These are phyloP conservation scores for Colletotrichum musae DNA, from an alignment of 2,329 filamentous ascomycete genomes.

Conservation along the genomic window DNA sequence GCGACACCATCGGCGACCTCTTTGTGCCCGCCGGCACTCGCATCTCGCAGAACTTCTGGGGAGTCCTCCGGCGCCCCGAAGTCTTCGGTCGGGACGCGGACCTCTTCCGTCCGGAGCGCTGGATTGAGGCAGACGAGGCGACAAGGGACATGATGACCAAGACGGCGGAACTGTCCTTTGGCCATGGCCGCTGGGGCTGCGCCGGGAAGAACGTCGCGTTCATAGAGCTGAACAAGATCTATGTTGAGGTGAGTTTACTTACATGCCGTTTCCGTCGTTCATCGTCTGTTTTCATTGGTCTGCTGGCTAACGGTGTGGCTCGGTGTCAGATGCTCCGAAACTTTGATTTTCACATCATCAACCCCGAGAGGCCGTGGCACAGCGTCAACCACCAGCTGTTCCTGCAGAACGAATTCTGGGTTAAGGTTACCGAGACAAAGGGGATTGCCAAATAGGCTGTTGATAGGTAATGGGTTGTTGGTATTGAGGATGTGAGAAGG, in stretches of 20 bases:
- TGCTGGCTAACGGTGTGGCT: neutral
- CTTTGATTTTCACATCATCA: conserved; percentile 46
- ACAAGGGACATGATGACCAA: conserved; percentile 41
- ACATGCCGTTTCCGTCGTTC: no score
- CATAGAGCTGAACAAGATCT: conserved; percentile 60
- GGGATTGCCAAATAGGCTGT: neutral
- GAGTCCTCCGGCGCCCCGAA: conserved; percentile 53
- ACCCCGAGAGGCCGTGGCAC: conserved; percentile 49
- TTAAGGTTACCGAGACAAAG: conserved; percentile 40
- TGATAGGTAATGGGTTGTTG: neutral
- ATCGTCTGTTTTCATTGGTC: neutral
- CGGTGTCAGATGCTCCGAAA: conserved; percentile 45
- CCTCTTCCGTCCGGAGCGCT: conserved; percentile 63
- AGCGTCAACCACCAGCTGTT: conserved; percentile 48
- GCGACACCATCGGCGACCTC: conserved; percentile 46
- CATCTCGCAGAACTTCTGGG: conserved; percentile 55
- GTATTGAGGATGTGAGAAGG: no score
- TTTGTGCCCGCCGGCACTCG: conserved; percentile 50
- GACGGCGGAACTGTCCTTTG: conserved; percentile 54
- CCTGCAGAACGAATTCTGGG: conserved; percentile 46
- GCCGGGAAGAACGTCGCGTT: conserved; percentile 56
- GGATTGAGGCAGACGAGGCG: conserved; percentile 55
- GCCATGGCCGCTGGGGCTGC: conserved; percentile 50
- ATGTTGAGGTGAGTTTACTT: conserved; percentile 55
- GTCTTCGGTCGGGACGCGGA: conserved; percentile 57